A percentile compares a stretch with the other conserved stretches of the same genome.
Conservation (phyloP, 768 basidiomycete genomes). For the Lentinula guzmanii region DNA sequence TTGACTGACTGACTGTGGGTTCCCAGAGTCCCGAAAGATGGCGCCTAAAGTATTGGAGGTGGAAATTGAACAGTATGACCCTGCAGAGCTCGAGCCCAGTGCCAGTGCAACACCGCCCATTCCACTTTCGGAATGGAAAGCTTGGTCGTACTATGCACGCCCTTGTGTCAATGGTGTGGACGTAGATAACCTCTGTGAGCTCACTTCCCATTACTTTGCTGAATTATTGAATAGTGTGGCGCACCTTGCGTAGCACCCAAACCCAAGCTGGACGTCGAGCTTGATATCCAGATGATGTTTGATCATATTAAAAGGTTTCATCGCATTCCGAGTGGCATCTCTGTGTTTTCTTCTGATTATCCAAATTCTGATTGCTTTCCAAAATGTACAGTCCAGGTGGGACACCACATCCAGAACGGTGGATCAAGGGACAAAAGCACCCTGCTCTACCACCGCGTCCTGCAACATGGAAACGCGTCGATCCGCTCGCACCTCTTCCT, state of each 20-base stretch:
- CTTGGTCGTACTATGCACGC: conserved; percentile 49
- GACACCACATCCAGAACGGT: conserved; percentile 35
- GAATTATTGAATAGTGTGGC: background rate
- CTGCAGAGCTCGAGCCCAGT: conserved; percentile 12
- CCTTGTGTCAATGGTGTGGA: conserved; percentile 33
- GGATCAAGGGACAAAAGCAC: conserved; percentile 43
- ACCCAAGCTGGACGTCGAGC: conserved; percentile 15
- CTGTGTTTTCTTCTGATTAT: background rate
- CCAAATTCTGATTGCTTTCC: background rate
- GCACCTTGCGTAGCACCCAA: conserved; percentile 13
- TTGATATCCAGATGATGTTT: conserved; percentile 27
- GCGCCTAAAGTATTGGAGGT: background rate
- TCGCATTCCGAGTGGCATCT: background rate
- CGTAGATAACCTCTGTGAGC: conserved; percentile 40
- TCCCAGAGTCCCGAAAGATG: background rate
- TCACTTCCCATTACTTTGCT: background rate
- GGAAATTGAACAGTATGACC: conserved; percentile 9
- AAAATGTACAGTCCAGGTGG: conserved; percentile 24
- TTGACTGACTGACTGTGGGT: background rate
- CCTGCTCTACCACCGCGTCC: conserved; percentile 47
- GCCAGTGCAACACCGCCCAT: conserved; percentile 20
- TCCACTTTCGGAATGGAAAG: conserved; percentile 41
- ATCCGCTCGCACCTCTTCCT: conserved; percentile 29
- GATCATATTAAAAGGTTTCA: conserved; percentile 8
- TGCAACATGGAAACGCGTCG: conserved; percentile 35